Conservation (phyloP, 768 basidiomycete species). For the Tylopilus rubrobrunneus region DNA sequence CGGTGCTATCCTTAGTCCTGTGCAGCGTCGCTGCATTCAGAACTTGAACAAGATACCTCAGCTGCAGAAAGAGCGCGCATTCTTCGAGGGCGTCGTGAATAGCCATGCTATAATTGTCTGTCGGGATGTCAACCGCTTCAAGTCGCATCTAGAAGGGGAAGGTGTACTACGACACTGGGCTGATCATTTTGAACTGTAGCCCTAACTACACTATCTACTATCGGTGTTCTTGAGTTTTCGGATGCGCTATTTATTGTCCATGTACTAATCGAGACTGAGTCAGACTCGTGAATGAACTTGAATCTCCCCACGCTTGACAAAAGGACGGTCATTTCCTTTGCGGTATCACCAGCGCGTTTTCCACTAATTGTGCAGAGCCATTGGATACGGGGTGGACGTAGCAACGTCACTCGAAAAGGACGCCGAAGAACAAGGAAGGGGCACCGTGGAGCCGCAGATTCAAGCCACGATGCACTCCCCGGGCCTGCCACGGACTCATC, state of each 20-base stretch:
- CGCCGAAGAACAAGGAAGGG: slow-evolving; percentile 6
- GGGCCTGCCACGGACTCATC: too few species aligned
- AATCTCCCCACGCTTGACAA: slow-evolving; percentile 3
- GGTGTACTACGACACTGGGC: slow-evolving; percentile 73
- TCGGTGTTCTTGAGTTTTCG: neutral
- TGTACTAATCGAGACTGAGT: neutral
- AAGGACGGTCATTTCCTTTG: neutral
- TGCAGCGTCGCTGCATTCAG: slow-evolving; percentile 54
- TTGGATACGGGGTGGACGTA: slow-evolving; percentile 1
- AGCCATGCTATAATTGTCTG: slow-evolving; percentile 71
- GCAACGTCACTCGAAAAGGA: neutral
- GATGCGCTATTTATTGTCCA: neutral
- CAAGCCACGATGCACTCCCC: neutral
- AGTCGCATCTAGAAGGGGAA: slow-evolving; percentile 55
- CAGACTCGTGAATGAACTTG: too few species aligned
- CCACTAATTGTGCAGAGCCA: neutral
- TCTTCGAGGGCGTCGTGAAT: slow-evolving; percentile 56
- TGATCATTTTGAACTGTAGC: slow-evolving; percentile 48
- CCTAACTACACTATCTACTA: neutral
- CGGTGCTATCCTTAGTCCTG: slow-evolving; percentile 48
- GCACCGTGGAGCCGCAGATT: neutral
- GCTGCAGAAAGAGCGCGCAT: slow-evolving; percentile 67
- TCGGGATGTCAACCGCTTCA: slow-evolving; percentile 60
- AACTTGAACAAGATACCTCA: slow-evolving; percentile 65
- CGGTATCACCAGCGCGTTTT: neutral